Conservation (phyloP, 2,329 filamentous ascomycete species). For the Phyllosticta citribraziliensis region DNA sequence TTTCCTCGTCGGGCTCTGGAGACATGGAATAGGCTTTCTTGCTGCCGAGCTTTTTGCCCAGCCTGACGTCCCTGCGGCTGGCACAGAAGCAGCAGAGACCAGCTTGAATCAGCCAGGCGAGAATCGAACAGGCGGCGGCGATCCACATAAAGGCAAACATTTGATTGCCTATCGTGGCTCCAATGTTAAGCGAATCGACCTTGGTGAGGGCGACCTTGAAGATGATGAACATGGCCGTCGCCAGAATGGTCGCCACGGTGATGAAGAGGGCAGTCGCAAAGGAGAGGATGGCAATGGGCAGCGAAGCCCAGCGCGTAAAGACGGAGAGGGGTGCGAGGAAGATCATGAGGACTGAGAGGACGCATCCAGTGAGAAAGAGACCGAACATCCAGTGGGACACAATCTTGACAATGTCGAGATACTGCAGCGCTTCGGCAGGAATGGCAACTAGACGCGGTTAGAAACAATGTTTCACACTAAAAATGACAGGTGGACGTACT, state of each 20-base stretch:
- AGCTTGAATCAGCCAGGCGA: conserved; percentile 63
- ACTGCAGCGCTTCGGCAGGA: conserved; percentile 64
- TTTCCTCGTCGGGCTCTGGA: conserved; percentile 6
- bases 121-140: conserved; percentile 53
- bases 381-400: conserved; percentile 83
- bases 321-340: conserved; percentile 49
- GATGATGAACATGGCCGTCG: conserved; percentile 74
- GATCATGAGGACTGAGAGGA: conserved; percentile 63
- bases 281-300: conserved; percentile 59
- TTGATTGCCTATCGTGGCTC: conserved; percentile 54
- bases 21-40: conserved; percentile 14
- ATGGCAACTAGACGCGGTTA: conserved; percentile 50
- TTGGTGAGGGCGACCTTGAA: conserved; percentile 66
- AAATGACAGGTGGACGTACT: conserved; percentile 37
- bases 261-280: conserved; percentile 59
- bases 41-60: conserved; percentile 36
- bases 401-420: conserved; percentile 59
- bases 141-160: conserved; percentile 93
- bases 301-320: conserved; percentile 45
- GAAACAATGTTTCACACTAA: background rate
- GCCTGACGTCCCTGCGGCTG: conserved; percentile 43
- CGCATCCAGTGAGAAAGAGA: conserved; percentile 64
- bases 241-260: conserved; percentile 61
- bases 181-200: conserved; percentile 67
- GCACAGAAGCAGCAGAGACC: conserved; percentile 71